Conservation (phyloP, 768 basidiomycete genomes). For the Phylloporus sp. region DNA sequence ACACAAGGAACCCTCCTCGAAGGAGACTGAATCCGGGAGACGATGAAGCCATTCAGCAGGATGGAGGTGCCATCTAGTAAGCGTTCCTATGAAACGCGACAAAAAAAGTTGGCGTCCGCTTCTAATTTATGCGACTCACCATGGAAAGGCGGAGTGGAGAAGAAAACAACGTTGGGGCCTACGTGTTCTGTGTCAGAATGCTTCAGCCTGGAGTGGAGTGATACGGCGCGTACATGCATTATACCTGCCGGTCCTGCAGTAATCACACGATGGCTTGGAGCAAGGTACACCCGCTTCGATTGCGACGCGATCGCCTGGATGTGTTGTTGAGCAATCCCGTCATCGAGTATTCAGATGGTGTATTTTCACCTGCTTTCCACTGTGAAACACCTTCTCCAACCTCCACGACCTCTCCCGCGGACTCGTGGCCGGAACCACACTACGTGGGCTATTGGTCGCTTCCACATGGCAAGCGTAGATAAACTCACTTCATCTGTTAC, state of each 20-base stretch:
- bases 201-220: too few species aligned
- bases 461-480: not conserved
- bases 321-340: not conserved
- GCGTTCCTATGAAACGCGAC: conserved; percentile 39
- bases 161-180: conserved; percentile 51
- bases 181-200: conserved; percentile 1
- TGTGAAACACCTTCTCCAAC: conserved; percentile 61
- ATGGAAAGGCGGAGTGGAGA: conserved; percentile 67
- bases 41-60: conserved; percentile 66
- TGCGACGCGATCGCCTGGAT: conserved; percentile 57
- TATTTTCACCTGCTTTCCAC: conserved; percentile 50
- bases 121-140: conserved; percentile 32
- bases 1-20: conserved; percentile 64
- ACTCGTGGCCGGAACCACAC: conserved; percentile 70
- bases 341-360: not conserved
- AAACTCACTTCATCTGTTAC: conserved; percentile 55
- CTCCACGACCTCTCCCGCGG: conserved; percentile 61
- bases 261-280: conserved; percentile 54
- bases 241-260: conserved; percentile 59
- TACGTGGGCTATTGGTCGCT: conserved; percentile 15
- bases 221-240: conserved; percentile 46
- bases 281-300: conserved; percentile 69
- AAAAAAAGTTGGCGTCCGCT: not conserved
- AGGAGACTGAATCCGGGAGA: conserved; percentile 56
- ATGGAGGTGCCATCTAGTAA: conserved; percentile 63